Conservation (phyloP, 108 stramenopile species). For the Discostella pseudostelligera region DNA sequence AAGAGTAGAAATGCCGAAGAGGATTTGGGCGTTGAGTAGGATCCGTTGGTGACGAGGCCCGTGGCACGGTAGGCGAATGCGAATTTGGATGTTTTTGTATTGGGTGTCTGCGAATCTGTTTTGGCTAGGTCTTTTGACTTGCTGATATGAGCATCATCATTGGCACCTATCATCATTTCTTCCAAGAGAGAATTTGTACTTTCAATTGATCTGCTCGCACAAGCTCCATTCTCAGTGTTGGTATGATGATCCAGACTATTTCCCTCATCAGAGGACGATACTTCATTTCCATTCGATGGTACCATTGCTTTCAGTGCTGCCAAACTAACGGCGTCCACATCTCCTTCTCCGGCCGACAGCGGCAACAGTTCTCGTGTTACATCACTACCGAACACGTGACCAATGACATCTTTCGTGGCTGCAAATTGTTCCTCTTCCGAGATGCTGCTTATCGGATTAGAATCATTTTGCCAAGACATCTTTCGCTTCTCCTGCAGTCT, state of each 20-base stretch:
- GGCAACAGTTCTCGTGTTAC: slow-evolving; percentile 57
- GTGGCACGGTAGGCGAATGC: slow-evolving; percentile 51
- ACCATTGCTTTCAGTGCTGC: slow-evolving; percentile 31
- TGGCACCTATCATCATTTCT: slow-evolving; percentile 40
- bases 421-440: slow-evolving; percentile 23
- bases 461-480: slow-evolving; percentile 2
- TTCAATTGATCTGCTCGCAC: slow-evolving; percentile 6
- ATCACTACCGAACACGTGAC: slow-evolving; percentile 69
- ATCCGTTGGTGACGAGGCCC: slow-evolving; percentile 70
- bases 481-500: slow-evolving; percentile 39
- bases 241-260: no score
- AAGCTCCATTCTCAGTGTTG: background rate
- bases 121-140: slow-evolving; percentile 3
- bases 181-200: slow-evolving; percentile 22
- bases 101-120: background rate
- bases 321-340: slow-evolving; percentile 36
- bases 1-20: slow-evolving; percentile 84
- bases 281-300: background rate
- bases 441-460: background rate
- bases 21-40: slow-evolving; percentile 62
- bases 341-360: slow-evolving; percentile 34
- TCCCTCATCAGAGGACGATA: no score
- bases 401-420: slow-evolving; percentile 76
- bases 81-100: slow-evolving; percentile 20
- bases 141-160: slow-evolving; percentile 1